Evolutionary conservation across 2,329 filamentous ascomycete genomes (phyloP), one percentile per base, ranked within the genome.

Genomic region (Chalaropsis thielavioides): DNA sequence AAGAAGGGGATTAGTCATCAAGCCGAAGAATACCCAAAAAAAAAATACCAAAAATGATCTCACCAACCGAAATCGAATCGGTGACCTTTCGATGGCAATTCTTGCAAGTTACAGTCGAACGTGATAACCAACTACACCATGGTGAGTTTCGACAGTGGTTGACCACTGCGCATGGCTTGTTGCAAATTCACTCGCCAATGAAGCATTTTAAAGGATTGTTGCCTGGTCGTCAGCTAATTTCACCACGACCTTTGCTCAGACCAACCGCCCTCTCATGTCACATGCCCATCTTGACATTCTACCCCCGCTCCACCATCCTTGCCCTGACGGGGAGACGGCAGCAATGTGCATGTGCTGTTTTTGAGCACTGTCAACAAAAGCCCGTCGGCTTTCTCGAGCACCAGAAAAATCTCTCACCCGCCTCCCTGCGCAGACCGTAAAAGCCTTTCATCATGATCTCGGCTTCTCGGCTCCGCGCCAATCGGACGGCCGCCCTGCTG

Each of bases 11-110:
- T 38, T 8, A 38, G n/a, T n/a, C n/a, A n/a, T n/a, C n/a, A n/a
- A n/a, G n/a, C n/a, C n/a, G n/a, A n/a, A 24, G 4, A 5, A 15
- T 17, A 35, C 6, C 15, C 8, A 62, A 63, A 66, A 49, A 60
- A 40, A 13, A 63, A 61, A 10, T 66, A 61, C 63, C 64, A 66
- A 49, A 60, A 40, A 13, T 62, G 64, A 10, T 66, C 64, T 66
- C 64, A 66, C 64, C 64, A 66, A 66, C 64, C 64, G 64, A 63
- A 66, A 43, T 66, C 64, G 64, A 66, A 63, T 63, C 64, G 64
- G 64, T 66, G 64, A 66, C 64, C 64, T 66, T 66, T 66, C 64
- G 64, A 66, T 66, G 49, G 59, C 64, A 66, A 66, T 46, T 65
- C 15, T 60, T 61, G n/a, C 64, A 66, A 66, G 40, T 66, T 66